Evolutionary conservation across 75 land plant genomes (phyloP).

Genomic region (Gnetum montanum): DNA sequence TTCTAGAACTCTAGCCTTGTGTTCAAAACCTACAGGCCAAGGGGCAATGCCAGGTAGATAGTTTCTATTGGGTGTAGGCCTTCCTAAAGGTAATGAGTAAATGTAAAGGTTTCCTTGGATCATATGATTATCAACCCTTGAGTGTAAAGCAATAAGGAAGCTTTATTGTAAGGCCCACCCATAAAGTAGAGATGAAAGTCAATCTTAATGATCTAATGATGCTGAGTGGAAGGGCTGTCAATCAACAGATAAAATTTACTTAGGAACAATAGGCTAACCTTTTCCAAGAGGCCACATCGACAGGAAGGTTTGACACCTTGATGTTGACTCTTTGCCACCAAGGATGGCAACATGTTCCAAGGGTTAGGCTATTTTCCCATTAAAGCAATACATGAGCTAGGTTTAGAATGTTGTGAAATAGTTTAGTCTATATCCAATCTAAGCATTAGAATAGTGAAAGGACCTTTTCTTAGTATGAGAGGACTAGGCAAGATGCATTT

Average conservation of each 20-base stretch:
- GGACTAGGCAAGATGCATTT: slow-evolving; percentile 19
- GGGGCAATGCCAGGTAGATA: slow-evolving; percentile 13
- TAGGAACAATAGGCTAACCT: slow-evolving; percentile 8
- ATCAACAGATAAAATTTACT: slow-evolving; percentile 18
- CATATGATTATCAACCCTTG: slow-evolving; percentile 10
- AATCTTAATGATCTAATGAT: slow-evolving; percentile 17
- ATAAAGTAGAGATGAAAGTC: slow-evolving; percentile 22
- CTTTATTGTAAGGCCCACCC: slow-evolving; percentile 18
- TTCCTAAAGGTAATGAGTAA: too few relatives aligned
- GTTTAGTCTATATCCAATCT: slow-evolving; percentile 10
- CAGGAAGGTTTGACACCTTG: too few relatives aligned
- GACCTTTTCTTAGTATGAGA: slow-evolving; percentile 12
- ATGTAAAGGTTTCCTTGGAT: slow-evolving; percentile 23
- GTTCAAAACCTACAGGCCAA: slow-evolving; percentile 7
- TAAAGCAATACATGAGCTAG: slow-evolving; percentile 14
- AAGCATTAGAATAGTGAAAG: slow-evolving; percentile 15
- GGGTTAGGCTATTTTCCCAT: slow-evolving; percentile 12
- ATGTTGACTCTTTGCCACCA: slow-evolving; percentile 20
- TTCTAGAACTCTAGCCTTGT: not conserved
- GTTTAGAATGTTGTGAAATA: too few relatives aligned
- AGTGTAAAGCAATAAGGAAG: slow-evolving; percentile 25
- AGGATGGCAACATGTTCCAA: slow-evolving; percentile 11
- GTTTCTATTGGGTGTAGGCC: slow-evolving; percentile 25
- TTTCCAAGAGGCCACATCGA: slow-evolving; percentile 19
- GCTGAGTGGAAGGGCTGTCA: too few relatives aligned